Evolutionary conservation across 2,329 filamentous ascomycete genomes (phyloP), one percentile per base, ranked within the genome.

Genomic region (Exserohilum turcica): DNA sequence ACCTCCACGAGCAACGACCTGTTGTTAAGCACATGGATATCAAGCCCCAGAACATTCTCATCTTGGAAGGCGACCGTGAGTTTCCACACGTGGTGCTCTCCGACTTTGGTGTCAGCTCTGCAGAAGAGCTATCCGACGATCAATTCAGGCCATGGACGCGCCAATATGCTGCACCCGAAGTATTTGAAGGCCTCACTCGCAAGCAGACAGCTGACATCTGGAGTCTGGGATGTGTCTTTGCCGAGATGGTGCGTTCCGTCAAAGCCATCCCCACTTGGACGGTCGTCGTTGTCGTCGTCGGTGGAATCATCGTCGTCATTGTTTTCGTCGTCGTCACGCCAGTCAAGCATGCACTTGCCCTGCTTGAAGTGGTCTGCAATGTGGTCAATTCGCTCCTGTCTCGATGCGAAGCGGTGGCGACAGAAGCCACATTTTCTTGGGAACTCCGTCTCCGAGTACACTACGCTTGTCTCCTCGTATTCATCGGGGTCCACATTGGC

Each of bases 171-270:
- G 73, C 73, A 1, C 73, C 72, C 0, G 73, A 76, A 49, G 68
- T 73, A 4, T 61, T 66, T 2, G 56, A 60, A n/a, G 65, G 66
- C 28, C 56, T 59, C 15, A 56, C 56, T 31, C 68, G 72, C 32
- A 66, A 67, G 27, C 58, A 65, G 53, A 65, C 69, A n/a, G 66
- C 73, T 6, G 93, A 99, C 70, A 88, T 97, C 54, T 99, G 94
- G 94, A 96, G 92, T 15, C 83, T 99, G 10, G 93, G 94, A 46
- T 99, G 94, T 71, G 94, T 99, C 36, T 91, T 99, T 61, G 83
- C 96, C 28, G 94, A 99, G 76, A 97, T 99, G 93, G 91, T n/a
- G n/a, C n/a, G n/a, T n/a, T n/a, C n/a, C 56, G 27, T 68, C 63
- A 48, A 57, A 70, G 48, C 56, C 59, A 42, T 66, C 63, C 46